A percentile compares a stretch with the other conserved stretches of the same genome.
Conservation (phyloP, 495 filamentous ascomycete species). For the Glonium stellatum region DNA sequence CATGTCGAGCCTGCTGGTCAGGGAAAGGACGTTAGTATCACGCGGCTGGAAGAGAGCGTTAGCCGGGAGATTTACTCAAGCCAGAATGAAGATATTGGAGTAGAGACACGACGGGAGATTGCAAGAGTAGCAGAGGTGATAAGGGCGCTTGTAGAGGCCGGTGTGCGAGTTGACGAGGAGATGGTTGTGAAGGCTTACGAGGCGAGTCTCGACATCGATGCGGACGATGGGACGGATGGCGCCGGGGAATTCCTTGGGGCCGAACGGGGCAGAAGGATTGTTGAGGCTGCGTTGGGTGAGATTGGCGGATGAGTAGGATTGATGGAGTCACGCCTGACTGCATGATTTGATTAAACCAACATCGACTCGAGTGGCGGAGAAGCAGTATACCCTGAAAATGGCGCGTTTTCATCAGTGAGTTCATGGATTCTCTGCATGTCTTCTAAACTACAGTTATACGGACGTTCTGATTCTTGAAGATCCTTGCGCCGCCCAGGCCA, state of each 20-base stretch:
- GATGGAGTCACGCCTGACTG: too few species aligned
- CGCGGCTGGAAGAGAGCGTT: conserved; percentile 73
- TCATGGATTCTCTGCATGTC: too few species aligned
- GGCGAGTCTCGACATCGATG: conserved; percentile 63
- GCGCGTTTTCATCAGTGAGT: too few species aligned
- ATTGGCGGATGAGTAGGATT: neutral
- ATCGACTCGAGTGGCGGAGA: too few species aligned
- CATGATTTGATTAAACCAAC: too few species aligned
- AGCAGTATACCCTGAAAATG: too few species aligned
- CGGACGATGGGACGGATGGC: conserved; percentile 38
- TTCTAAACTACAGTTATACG: too few species aligned
- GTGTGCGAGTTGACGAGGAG: conserved; percentile 83
- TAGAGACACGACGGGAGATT: conserved; percentile 79
- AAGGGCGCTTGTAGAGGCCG: conserved; percentile 69
- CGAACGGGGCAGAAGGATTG: conserved; percentile 2
- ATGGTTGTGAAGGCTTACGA: conserved; percentile 79
- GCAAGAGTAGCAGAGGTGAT: conserved; percentile 72
- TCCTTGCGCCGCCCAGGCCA: too few species aligned
- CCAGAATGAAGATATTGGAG: conserved; percentile 75
- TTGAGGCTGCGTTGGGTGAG: conserved; percentile 2
- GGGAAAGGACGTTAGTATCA: conserved; percentile 56
- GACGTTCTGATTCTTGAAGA: too few species aligned
- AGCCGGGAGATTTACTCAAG: conserved; percentile 73
- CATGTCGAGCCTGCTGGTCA: conserved; percentile 53
- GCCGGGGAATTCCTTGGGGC: neutral